Evolutionary conservation across 768 basidiomycete genomes (phyloP).

Genomic region (Mycena filopes): DNA sequence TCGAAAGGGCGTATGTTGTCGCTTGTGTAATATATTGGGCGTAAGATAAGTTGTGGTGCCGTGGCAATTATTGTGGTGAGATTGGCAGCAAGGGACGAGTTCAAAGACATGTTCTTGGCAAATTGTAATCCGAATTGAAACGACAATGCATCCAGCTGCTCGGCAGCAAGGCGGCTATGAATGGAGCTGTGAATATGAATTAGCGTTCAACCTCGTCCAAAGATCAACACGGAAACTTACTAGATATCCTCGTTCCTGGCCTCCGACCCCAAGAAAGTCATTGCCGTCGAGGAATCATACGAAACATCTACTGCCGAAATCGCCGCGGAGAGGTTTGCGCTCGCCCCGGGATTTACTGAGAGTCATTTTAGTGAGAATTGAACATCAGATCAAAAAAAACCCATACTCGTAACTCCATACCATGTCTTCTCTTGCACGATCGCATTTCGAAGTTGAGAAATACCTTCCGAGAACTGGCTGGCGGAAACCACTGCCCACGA

Average conservation of each 20-base stretch:
- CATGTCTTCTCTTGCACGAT: not conserved
- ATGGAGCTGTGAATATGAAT: too few relatives aligned
- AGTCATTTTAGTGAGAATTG: not conserved
- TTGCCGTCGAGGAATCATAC: conserved; percentile 3
- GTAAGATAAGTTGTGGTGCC: conserved; percentile 49
- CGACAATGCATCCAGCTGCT: conserved; percentile 30
- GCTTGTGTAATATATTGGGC: conserved; percentile 45
- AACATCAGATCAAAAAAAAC: not conserved
- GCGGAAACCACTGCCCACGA: not conserved
- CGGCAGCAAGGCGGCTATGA: not conserved
- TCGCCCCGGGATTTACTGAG: conserved; percentile 1
- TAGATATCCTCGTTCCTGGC: conserved; percentile 19
- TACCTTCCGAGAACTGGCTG: not conserved
- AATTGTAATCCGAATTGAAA: conserved; percentile 40
- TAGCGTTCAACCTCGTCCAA: too few relatives aligned
- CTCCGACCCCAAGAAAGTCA: conserved; percentile 17
- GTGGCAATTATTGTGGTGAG: conserved; percentile 37
- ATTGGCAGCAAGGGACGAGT: conserved; percentile 33
- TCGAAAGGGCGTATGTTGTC: conserved; percentile 54
- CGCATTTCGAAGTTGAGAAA: not conserved
- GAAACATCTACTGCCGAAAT: not conserved
- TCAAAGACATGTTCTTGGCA: conserved; percentile 27
- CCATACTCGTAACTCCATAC: not conserved
- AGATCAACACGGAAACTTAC: conserved; percentile 49
- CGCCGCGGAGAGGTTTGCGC: conserved; percentile 3